Conservation (phyloP, 2,329 filamentous ascomycete species). For the Monosporascus sp. region DNA sequence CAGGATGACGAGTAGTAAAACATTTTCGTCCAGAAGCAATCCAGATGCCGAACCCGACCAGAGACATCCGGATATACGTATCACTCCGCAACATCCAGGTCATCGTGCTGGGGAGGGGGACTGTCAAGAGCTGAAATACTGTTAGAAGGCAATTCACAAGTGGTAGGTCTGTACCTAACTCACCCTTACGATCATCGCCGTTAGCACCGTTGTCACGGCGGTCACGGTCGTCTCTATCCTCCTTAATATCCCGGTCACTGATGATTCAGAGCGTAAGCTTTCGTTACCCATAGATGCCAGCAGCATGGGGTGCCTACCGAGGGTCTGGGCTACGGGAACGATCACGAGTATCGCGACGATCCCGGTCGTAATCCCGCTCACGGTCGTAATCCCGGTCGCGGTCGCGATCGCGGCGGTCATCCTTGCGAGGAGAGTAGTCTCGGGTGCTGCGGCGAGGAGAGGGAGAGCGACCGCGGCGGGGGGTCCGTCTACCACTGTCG, state of each 20-base stretch:
- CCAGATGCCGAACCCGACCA: constrained; percentile 7
- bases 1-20: constrained; percentile 11
- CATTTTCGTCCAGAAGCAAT: constrained; percentile 8
- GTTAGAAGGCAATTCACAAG: constrained; percentile 12
- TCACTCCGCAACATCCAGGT: constrained; percentile 89
- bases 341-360: constrained; percentile 54
- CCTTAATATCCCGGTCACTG: constrained; percentile 50
- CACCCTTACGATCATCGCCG: constrained; percentile 88
- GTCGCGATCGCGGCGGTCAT: constrained; percentile 77
- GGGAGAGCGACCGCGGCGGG: constrained; percentile 66
- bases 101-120: constrained; percentile 80
- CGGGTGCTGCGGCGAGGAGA: constrained; percentile 71
- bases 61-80: constrained; percentile 17
- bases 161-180: constrained; percentile 19
- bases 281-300: not conserved
- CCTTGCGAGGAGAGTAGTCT: constrained; percentile 83
- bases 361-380: constrained; percentile 47
- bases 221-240: constrained; percentile 67
- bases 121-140: constrained; percentile 57
- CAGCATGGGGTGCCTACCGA: constrained; percentile 20
- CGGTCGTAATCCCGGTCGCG: constrained; percentile 73
- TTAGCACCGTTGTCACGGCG: constrained; percentile 73
- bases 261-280: constrained; percentile 5
- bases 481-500: constrained; percentile 52
- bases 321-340: constrained; percentile 65